A percentile compares a stretch with the other conserved stretches of the same genome.
These are phyloP conservation scores for Fusarium begoniae DNA, from an alignment of 2,329 filamentous ascomycete genomes.

Conservation along the genomic window DNA sequence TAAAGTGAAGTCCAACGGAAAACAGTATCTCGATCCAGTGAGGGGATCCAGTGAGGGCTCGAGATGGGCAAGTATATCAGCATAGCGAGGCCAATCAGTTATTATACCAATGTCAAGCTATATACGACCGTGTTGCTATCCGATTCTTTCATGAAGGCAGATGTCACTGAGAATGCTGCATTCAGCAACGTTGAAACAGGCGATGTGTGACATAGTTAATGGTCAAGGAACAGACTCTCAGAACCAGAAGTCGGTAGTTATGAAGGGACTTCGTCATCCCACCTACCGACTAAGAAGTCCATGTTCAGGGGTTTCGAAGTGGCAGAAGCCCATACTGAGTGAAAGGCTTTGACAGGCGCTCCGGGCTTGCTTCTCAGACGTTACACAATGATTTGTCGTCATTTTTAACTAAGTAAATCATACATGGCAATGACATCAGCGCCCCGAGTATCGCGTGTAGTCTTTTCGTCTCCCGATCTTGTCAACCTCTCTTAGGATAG, in stretches of 20 bases:
- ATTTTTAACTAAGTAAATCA: background rate
- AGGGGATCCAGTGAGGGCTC: background rate
- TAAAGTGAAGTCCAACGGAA: conserved; percentile 3
- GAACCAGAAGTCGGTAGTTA: background rate
- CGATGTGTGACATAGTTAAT: background rate
- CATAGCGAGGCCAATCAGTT: conserved; percentile 7
- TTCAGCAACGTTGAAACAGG: background rate
- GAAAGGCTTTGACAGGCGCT: background rate
- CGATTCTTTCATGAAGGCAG: background rate
- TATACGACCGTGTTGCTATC: background rate
- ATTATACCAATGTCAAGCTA: conserved; percentile 21
- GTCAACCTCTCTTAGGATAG: conserved; percentile 22
- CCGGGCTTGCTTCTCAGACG: background rate
- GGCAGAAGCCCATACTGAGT: background rate
- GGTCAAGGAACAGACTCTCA: background rate
- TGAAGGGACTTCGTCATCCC: background rate
- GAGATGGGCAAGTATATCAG: background rate
- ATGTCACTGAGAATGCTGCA: background rate
- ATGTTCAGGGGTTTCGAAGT: background rate
- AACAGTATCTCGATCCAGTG: background rate
- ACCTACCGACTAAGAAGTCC: background rate
- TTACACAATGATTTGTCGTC: background rate
- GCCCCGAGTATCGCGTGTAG: background rate
- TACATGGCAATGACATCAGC: background rate
- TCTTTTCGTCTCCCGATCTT: background rate